Evolutionary conservation across 305 asterid genomes (phyloP).

Genomic region (Salvia sclarea): DNA sequence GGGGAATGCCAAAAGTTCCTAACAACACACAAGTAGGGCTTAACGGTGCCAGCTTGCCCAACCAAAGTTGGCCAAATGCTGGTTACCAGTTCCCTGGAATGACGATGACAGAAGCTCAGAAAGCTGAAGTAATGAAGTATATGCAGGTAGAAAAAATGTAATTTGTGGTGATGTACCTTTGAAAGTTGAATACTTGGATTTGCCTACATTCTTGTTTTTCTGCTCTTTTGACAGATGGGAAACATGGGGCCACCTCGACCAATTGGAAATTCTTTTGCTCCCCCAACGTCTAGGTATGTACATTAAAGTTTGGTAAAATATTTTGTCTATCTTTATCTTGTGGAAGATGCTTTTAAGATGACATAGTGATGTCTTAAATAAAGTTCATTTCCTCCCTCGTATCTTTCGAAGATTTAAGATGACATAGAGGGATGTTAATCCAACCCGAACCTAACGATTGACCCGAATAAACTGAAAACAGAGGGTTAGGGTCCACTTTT

Average conservation of each 20-base stretch:
- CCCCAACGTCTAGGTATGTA: constrained; percentile 63
- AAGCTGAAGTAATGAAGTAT: constrained; percentile 54
- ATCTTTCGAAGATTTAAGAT: background rate
- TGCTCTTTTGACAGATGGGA: constrained; percentile 58
- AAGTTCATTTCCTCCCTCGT: background rate
- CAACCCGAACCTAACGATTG: no score
- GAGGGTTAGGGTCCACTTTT: no score
- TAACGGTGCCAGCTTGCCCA: constrained; percentile 52
- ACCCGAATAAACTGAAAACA: no score
- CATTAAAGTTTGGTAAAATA: constrained; percentile 10
- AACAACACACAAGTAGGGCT: constrained; percentile 52
- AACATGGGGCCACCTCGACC: constrained; percentile 53
- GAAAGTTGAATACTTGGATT: constrained; percentile 17
- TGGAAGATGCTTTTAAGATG: background rate
- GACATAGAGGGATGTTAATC: no score
- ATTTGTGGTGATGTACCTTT: constrained; percentile 22
- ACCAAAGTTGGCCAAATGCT: constrained; percentile 69
- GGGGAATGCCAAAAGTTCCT: constrained; percentile 52
- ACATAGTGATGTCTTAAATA: no score
- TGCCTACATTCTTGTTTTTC: constrained; percentile 34
- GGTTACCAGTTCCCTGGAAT: constrained; percentile 77
- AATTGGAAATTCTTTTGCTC: constrained; percentile 56
- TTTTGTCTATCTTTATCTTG: background rate
- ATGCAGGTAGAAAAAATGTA: constrained; percentile 63
- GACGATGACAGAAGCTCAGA: constrained; percentile 64